phyloP scores from a whole-genome alignment of 2,329 filamentous ascomycete species.

The Onygenales sp. region DNA sequence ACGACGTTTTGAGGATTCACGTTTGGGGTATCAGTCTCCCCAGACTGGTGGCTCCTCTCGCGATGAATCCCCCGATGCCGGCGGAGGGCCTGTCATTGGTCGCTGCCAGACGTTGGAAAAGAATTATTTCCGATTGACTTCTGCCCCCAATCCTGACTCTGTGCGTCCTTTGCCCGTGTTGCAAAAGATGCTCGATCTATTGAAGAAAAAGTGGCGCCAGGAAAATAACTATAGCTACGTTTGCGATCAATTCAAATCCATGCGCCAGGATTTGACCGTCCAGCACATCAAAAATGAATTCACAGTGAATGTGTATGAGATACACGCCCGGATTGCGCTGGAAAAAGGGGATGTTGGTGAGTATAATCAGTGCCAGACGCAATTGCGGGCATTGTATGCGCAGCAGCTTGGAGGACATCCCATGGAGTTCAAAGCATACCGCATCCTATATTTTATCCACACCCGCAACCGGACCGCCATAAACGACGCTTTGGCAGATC shows the following conservation, averaged over 20 bases:
- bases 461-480: constrained; percentile 96
- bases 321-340: constrained; percentile 91
- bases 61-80: constrained; percentile 39
- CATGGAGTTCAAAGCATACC: constrained; percentile 97
- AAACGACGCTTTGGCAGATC: constrained; percentile 96
- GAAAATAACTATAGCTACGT: constrained; percentile 96
- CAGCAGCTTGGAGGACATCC: constrained; percentile 80
- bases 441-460: constrained; percentile 98
- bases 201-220: constrained; percentile 90
- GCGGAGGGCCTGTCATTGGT: constrained; percentile 66
- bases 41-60: constrained; percentile 26
- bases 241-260: constrained; percentile 97
- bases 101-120: constrained; percentile 81
- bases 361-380: constrained; percentile 99
- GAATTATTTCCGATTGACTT: constrained; percentile 85
- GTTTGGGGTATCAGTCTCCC: constrained; percentile 32
- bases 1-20: constrained; percentile 65
- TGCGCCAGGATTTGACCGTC: constrained; percentile 95
- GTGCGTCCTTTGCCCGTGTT: constrained; percentile 78
- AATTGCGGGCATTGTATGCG: constrained; percentile 83
- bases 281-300: constrained; percentile 96
- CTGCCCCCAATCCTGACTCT: constrained; percentile 75
- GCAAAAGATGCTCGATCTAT: constrained; percentile 71
- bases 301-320: constrained; percentile 93
- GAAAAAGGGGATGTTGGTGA: constrained; percentile 99